Percentiles rank a stretch among this genome's conserved stretches.
phyloP scores from a whole-genome alignment of 2,329 filamentous ascomycete species.

The Davidsoniella australis region DNA sequence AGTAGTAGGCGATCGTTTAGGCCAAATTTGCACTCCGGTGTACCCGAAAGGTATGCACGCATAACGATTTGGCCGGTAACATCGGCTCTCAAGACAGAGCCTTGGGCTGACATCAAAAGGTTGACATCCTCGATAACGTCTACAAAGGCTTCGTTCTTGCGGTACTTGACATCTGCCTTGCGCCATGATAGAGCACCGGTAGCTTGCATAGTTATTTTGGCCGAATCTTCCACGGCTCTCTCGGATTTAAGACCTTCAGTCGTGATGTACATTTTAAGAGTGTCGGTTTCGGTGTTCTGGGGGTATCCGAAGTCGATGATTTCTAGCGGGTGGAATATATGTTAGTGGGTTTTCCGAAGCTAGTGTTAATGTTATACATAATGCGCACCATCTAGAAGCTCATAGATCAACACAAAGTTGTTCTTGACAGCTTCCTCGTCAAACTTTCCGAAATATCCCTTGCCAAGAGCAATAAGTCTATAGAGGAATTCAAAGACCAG shows the following conservation, averaged over 20 bases:
- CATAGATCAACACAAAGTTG: constrained; percentile 97
- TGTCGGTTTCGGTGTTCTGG: constrained; percentile 97
- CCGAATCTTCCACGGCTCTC: constrained; percentile 72
- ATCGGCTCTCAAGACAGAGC: constrained; percentile 84
- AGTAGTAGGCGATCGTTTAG: constrained; percentile 88
- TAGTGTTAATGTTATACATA: background rate
- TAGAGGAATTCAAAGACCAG: constrained; percentile 97
- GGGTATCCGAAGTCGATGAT: constrained; percentile 98
- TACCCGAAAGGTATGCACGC: constrained; percentile 92
- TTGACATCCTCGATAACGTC: constrained; percentile 99
- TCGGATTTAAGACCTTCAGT: constrained; percentile 96
- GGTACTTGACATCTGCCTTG: constrained; percentile 93
- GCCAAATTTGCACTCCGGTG: constrained; percentile 96
- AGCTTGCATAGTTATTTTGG: constrained; percentile 97
- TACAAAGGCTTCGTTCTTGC: constrained; percentile 98
- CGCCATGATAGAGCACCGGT: constrained; percentile 95
- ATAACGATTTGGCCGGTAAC: constrained; percentile 97
- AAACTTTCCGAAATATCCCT: constrained; percentile 96
- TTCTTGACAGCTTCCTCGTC: constrained; percentile 99
- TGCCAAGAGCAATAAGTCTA: constrained; percentile 72
- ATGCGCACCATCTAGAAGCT: constrained; percentile 68
- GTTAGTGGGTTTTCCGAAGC: background rate
- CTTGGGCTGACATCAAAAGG: constrained; percentile 94
- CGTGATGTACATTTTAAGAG: constrained; percentile 99
- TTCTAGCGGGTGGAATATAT: constrained; percentile 36